Percentiles rank a stretch among this genome's conserved stretches.
These are phyloP conservation scores for Blumeria graminis DNA, from an alignment of 2,329 filamentous ascomycete genomes.

Conservation along the genomic window DNA sequence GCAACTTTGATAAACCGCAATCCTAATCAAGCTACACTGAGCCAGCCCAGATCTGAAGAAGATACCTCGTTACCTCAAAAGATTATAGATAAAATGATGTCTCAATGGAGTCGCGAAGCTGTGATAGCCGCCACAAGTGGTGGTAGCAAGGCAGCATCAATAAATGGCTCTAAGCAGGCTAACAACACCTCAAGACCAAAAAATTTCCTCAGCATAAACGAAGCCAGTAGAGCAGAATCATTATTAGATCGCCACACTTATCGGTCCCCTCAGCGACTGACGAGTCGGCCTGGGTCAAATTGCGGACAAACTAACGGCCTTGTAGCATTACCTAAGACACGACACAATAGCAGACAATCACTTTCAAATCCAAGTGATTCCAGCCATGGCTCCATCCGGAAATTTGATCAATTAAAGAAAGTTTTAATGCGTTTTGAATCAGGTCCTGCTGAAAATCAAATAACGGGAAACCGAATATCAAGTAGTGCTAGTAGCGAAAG, in stretches of 20 bases:
- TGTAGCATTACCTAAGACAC: conserved; percentile 20
- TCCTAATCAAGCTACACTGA: conserved; percentile 36
- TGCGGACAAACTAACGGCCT: conserved; percentile 13
- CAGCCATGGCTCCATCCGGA: conserved; percentile 27
- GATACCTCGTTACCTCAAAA: conserved; percentile 36
- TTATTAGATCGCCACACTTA: conserved; percentile 18
- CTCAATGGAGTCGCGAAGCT: conserved; percentile 55
- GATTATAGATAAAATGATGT: conserved; percentile 52
- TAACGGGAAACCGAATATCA: conserved; percentile 18
- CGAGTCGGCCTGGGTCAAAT: conserved; percentile 11
- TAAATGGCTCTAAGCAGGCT: conserved; percentile 49
- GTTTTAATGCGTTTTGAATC: conserved; percentile 28
- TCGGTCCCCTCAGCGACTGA: conserved; percentile 4
- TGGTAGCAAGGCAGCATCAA: conserved; percentile 44
- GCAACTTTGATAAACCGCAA: conserved; percentile 41
- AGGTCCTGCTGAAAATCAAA: conserved; percentile 13
- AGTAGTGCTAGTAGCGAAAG: conserved; percentile 37
- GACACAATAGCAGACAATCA: conserved; percentile 30
- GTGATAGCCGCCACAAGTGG: conserved; percentile 46
- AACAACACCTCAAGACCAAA: conserved; percentile 23
- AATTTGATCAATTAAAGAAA: conserved; percentile 39
- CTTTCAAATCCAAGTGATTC: conserved; percentile 19
- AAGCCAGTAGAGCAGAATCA: conserved; percentile 19
- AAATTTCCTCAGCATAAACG: conserved; percentile 34
- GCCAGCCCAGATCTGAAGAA: conserved; percentile 20